Conservation (phyloP, 495 filamentous ascomycete genomes). For the Hyaloscypha variabilis region DNA sequence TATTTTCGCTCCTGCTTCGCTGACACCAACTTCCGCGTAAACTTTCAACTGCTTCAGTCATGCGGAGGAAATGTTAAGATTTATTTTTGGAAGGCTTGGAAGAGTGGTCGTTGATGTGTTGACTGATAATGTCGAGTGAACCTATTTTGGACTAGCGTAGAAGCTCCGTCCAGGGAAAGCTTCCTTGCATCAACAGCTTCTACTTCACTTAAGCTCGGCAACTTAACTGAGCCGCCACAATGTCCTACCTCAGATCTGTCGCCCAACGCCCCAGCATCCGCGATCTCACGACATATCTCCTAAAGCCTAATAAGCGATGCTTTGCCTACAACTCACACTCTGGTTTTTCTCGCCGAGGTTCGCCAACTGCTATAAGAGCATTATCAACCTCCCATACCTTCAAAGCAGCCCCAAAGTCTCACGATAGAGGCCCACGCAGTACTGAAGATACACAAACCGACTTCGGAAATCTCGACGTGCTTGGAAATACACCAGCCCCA, state of each 20-base stretch:
- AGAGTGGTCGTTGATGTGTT: too few species aligned
- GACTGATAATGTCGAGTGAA: background rate
- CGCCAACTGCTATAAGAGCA: background rate
- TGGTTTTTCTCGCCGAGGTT: background rate
- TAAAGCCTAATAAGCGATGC: background rate
- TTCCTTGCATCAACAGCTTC: background rate
- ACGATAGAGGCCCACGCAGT: conserved; percentile 28
- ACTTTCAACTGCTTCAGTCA: too few species aligned
- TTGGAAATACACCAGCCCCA: conserved; percentile 74
- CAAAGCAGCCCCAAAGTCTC: conserved; percentile 19
- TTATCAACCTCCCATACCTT: conserved; percentile 9
- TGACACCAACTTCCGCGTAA: too few species aligned
- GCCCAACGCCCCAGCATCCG: conserved; percentile 1
- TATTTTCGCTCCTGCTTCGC: too few species aligned
- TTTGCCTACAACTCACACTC: background rate
- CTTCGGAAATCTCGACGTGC: conserved; percentile 74
- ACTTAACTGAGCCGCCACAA: background rate
- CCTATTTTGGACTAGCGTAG: background rate
- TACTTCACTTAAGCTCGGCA: background rate
- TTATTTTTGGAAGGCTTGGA: too few species aligned
- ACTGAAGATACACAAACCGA: conserved; percentile 56
- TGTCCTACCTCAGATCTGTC: background rate
- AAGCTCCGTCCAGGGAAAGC: background rate
- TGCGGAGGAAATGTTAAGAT: too few species aligned
- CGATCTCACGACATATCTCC: background rate